Conservation (phyloP, 1,284 basidiomycete genomes). For the Trichosporon faecale region DNA sequence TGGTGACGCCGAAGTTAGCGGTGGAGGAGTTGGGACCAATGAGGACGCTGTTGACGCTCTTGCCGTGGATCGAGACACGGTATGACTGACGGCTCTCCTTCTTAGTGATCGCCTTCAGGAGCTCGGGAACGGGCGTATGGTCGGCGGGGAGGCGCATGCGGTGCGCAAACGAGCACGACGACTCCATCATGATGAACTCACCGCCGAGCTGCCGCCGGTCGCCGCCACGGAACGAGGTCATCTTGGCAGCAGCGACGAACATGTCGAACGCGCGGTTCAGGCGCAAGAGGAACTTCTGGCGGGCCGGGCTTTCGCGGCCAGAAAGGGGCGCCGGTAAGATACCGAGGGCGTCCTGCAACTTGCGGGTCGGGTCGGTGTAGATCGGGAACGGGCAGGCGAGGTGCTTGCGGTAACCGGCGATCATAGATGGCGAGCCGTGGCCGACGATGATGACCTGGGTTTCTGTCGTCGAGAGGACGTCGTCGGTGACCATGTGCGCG, state of each 20-base stretch:
- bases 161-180: constrained; percentile 43
- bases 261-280: constrained; percentile 13
- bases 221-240: constrained; percentile 18
- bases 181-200: constrained; percentile 80
- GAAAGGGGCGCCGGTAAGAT: constrained; percentile 57
- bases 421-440: constrained; percentile 56
- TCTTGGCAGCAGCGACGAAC: constrained; percentile 18
- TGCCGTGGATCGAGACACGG: background rate
- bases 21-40: background rate
- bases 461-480: constrained; percentile 58
- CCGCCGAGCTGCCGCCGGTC: constrained; percentile 66
- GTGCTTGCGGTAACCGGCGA: constrained; percentile 49
- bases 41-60: background rate
- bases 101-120: constrained; percentile 53
- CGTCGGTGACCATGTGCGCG: constrained; percentile 57
- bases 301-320: constrained; percentile 57
- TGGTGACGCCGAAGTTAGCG: background rate
- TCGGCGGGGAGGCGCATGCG: constrained; percentile 59
- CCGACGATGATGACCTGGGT: constrained; percentile 64
- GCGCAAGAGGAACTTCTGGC: constrained; percentile 36
- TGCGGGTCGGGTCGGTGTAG: constrained; percentile 72
- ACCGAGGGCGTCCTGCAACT: constrained; percentile 69
- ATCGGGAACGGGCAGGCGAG: constrained; percentile 59
- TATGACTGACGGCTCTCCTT: background rate
- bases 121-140: constrained; percentile 65